Conservation (phyloP, 306 rosid genomes). For the Quercus suber region DNA sequence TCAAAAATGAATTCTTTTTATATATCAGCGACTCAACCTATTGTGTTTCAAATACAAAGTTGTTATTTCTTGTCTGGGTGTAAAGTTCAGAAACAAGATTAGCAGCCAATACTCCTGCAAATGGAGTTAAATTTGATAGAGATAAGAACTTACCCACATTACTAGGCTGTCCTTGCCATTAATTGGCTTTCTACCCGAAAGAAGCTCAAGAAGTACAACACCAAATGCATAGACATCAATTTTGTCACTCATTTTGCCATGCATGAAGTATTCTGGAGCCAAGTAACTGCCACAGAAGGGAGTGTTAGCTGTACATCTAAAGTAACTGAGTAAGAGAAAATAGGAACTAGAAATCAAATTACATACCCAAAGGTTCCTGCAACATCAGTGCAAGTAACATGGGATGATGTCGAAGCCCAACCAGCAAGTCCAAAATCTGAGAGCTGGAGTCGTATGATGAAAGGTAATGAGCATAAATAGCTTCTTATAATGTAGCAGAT, state of each 20-base stretch:
- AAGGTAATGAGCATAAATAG: slow-evolving; percentile 7
- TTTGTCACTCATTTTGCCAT: slow-evolving; percentile 87
- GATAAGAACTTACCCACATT: slow-evolving; percentile 76
- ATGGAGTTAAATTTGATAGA: background rate
- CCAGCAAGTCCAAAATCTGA: slow-evolving; percentile 93
- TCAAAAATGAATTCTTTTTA: slow-evolving; percentile 1
- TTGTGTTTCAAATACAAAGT: background rate
- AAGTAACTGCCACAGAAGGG: slow-evolving; percentile 64
- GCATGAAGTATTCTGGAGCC: slow-evolving; percentile 96
- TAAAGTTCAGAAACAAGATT: background rate
- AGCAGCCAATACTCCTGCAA: slow-evolving; percentile 5
- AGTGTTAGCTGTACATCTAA: slow-evolving; percentile 15
- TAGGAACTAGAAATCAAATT: slow-evolving; percentile 25
- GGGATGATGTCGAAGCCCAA: slow-evolving; percentile 69
- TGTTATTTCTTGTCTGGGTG: background rate
- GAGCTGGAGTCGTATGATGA: slow-evolving; percentile 55
- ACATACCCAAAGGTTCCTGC: slow-evolving; percentile 98
- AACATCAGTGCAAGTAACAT: slow-evolving; percentile 61
- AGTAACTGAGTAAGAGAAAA: slow-evolving; percentile 1
- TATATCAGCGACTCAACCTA: background rate
- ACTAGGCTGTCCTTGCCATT: slow-evolving; percentile 79
- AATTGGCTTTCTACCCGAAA: slow-evolving; percentile 83
- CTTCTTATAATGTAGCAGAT: slow-evolving; percentile 2
- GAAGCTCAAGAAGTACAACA: slow-evolving; percentile 96
- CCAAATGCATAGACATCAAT: slow-evolving; percentile 92